phyloP scores from a whole-genome alignment of 2,329 filamentous ascomycete genomes.

The Cephalotrichum gorgonifer region DNA sequence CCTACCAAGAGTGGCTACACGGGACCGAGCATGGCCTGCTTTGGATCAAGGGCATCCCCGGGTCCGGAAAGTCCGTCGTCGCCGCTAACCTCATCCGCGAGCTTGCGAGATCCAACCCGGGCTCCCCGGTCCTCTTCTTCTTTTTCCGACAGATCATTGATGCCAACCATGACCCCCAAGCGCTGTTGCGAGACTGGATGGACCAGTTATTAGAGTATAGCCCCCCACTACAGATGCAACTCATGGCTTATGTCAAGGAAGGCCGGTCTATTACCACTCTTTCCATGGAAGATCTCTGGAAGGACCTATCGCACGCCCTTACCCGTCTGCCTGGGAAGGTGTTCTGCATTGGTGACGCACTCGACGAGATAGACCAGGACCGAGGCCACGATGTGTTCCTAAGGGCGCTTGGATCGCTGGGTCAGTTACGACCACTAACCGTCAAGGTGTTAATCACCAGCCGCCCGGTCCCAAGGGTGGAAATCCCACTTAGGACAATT shows the following conservation, averaged over 20 bases:
- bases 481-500: constrained; percentile 17
- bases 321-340: constrained; percentile 12
- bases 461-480: constrained; percentile 21
- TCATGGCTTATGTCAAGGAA: constrained; percentile 11
- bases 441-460: constrained; percentile 34
- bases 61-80: constrained; percentile 26
- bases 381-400: constrained; percentile 22
- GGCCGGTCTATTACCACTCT: constrained; percentile 5
- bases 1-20: constrained; percentile 11
- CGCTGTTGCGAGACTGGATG: constrained; percentile 23
- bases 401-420: constrained; percentile 19
- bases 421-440: constrained; percentile 15
- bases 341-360: constrained; percentile 29
- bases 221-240: constrained; percentile 15
- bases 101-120: constrained; percentile 8
- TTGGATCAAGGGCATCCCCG: constrained; percentile 25
- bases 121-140: constrained; percentile 22
- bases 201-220: constrained; percentile 19
- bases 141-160: constrained; percentile 28
- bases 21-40: constrained; percentile 11
- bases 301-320: constrained; percentile 15
- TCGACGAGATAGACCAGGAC: constrained; percentile 40
- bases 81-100: constrained; percentile 11
- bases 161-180: constrained; percentile 19
- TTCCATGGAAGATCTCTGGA: constrained; percentile 17